Evolutionary conservation across 805 yeast genomes (phyloP).

Genomic region (Candida coquimbonensis): DNA sequence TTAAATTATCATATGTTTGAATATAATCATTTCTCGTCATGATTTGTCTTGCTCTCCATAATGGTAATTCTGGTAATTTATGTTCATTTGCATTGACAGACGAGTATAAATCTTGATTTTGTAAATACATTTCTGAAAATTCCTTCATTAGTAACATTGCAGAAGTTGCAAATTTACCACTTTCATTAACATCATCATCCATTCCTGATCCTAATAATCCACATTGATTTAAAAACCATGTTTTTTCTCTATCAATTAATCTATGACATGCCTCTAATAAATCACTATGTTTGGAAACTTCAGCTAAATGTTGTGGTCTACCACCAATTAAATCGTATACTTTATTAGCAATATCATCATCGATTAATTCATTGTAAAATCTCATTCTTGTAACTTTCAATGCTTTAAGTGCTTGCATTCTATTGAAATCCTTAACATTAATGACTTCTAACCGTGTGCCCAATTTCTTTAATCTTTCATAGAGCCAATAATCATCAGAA

Average conservation of each 20-base stretch:
- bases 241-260: constrained; percentile 71
- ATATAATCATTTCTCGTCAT: constrained; percentile 84
- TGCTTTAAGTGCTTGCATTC: constrained; percentile 49
- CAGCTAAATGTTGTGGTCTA: constrained; percentile 73
- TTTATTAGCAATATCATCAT: constrained; percentile 37
- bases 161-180: constrained; percentile 66
- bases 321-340: constrained; percentile 75
- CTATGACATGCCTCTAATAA: constrained; percentile 56
- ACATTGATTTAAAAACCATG: constrained; percentile 82
- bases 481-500: constrained; percentile 83
- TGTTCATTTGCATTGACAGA: constrained; percentile 13
- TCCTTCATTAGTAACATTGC: constrained; percentile 70
- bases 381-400: constrained; percentile 43
- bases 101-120: constrained; percentile 27
- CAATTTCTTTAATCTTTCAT: constrained; percentile 62
- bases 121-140: constrained; percentile 54
- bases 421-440: constrained; percentile 55
- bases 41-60: constrained; percentile 78
- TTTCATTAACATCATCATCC: constrained; percentile 89
- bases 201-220: constrained; percentile 67
- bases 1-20: constrained; percentile 65
- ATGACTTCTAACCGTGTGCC: constrained; percentile 72
- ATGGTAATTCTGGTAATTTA: constrained; percentile 63
- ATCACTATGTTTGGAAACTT: constrained; percentile 55
- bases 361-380: constrained; percentile 33